Conservation (phyloP, 495 filamentous ascomycete species). For the Bathelium albidoporum region DNA sequence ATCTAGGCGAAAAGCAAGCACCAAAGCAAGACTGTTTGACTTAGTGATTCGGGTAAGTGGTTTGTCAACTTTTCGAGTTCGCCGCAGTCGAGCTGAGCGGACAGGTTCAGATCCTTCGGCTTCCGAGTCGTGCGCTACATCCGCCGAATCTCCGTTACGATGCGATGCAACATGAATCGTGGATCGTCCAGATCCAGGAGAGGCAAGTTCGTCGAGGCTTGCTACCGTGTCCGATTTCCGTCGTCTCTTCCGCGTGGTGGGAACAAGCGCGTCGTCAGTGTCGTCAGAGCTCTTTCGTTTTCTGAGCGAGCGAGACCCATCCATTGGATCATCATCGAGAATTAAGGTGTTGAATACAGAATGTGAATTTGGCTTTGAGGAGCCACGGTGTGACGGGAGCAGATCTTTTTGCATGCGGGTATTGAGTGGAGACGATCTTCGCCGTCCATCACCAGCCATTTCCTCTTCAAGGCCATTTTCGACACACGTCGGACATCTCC, state of each 20-base stretch:
- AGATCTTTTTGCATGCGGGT: slow-evolving; percentile 53
- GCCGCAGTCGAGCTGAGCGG: not conserved
- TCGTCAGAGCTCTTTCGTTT: slow-evolving; percentile 66
- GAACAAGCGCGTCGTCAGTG: slow-evolving; percentile 34
- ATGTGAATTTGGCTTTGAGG: slow-evolving; percentile 66
- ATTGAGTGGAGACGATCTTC: slow-evolving; percentile 26
- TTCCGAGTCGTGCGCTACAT: not conserved
- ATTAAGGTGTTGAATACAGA: slow-evolving; percentile 76
- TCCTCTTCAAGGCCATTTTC: slow-evolving; percentile 48
- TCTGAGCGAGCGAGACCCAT: slow-evolving; percentile 73
- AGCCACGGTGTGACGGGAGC: slow-evolving; percentile 59
- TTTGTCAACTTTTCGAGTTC: slow-evolving; percentile 20
- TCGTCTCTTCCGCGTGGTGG: slow-evolving; percentile 29
- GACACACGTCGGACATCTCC: slow-evolving; percentile 74
- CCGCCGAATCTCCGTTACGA: not conserved
- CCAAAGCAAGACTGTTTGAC: slow-evolving; percentile 34
- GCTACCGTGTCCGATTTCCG: slow-evolving; percentile 16
- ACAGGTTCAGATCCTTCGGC: not conserved
- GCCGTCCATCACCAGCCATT: slow-evolving; percentile 26
- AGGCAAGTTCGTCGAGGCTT: not conserved
- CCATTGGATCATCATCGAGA: slow-evolving; percentile 69
- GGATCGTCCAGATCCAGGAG: not conserved
- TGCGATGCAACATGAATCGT: not conserved
- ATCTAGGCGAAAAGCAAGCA: slow-evolving; percentile 52
- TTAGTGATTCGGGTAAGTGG: slow-evolving; percentile 28